Evolutionary conservation across 192 early-diverging fungal species (phyloP).

Genomic region (Gigaspora rosea): DNA sequence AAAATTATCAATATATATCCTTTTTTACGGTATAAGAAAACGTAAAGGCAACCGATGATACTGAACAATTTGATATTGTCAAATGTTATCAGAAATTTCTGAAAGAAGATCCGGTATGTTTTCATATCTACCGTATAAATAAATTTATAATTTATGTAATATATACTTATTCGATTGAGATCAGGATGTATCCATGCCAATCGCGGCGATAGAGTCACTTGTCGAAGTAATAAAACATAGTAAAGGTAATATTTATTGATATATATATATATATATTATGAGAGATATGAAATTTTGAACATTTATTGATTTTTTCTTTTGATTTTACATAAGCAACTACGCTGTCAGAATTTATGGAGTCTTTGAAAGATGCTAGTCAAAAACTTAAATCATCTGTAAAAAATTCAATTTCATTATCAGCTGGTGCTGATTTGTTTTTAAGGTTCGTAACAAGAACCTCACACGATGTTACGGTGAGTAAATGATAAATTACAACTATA

Average conservation of each 20-base stretch:
- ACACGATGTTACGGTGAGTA: constrained; percentile 59
- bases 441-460: constrained; percentile 65
- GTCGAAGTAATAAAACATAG: constrained; percentile 66
- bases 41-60: neutral
- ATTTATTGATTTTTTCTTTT: neutral
- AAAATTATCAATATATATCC: too few relatives aligned
- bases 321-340: constrained; percentile 68
- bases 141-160: too few relatives aligned
- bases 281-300: neutral
- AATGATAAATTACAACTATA: neutral
- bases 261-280: neutral
- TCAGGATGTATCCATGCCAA: constrained; percentile 71
- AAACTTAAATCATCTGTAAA: constrained; percentile 67
- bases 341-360: constrained; percentile 84
- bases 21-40: too few relatives aligned
- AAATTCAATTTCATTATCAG: constrained; percentile 80
- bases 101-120: constrained; percentile 35
- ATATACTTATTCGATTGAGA: neutral
- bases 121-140: neutral
- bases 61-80: constrained; percentile 42
- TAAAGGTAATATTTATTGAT: constrained; percentile 41
- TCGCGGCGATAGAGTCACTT: constrained; percentile 74
- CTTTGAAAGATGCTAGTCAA: constrained; percentile 65
- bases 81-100: constrained; percentile 41
- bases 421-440: constrained; percentile 86